Percentiles rank a stretch among this genome's conserved stretches.
Conservation (phyloP, 2,329 filamentous ascomycete species). For the Bipolaris oryzae region DNA sequence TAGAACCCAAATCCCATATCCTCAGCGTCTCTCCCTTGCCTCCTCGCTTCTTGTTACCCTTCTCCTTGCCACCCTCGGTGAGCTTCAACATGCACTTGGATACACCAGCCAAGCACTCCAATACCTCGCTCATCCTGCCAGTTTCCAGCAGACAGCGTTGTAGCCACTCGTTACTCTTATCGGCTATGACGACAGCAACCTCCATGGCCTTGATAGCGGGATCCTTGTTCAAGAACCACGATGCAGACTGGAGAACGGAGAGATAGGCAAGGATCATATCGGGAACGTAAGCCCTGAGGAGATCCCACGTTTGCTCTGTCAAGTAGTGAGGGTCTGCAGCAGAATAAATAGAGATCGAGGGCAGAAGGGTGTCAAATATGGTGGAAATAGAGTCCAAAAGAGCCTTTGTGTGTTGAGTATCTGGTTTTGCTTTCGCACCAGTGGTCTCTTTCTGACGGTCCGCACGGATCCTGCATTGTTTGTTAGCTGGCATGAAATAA, state of each 20-base stretch:
- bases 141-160: constrained; percentile 48
- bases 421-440: constrained; percentile 21
- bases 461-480: constrained; percentile 14
- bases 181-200: constrained; percentile 74
- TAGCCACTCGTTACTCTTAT: constrained; percentile 40
- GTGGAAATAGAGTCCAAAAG: constrained; percentile 49
- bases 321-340: constrained; percentile 9
- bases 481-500: constrained; percentile 9
- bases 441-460: constrained; percentile 19
- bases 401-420: constrained; percentile 44
- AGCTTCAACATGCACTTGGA: constrained; percentile 72
- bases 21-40: constrained; percentile 50
- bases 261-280: constrained; percentile 86
- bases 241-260: constrained; percentile 78
- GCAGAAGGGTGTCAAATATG: constrained; percentile 47
- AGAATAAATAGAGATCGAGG: constrained; percentile 18
- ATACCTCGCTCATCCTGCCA: constrained; percentile 53
- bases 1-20: constrained; percentile 51
- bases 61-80: constrained; percentile 49
- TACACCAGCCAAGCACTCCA: constrained; percentile 71
- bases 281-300: constrained; percentile 81
- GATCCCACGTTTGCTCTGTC: constrained; percentile 46
- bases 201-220: constrained; percentile 86
- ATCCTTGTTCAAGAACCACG: constrained; percentile 74
- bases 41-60: constrained; percentile 51